Base-by-base conservation (phyloP, 805 yeast genomes). In the Cyberlindnera meyerae region DNA sequence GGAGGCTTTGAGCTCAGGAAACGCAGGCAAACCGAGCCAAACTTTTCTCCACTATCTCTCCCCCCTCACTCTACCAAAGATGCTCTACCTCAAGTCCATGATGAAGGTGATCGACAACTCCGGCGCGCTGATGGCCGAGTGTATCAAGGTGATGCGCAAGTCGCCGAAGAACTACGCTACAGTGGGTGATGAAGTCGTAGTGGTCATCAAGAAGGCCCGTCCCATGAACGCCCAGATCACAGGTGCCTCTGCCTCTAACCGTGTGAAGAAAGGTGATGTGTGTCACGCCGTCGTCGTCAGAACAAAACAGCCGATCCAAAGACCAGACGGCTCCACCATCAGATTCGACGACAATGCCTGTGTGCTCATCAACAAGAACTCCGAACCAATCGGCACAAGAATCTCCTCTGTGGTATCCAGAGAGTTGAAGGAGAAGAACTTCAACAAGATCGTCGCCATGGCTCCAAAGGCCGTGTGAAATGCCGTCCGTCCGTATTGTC, bases 311-410 rank as follows among this genome's bases (percentile, higher is more conserved):
- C 73, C 74, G 5, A 61, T 62, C 31, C 76, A 77, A 37, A 77
- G 98, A 57, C 72, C 80, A 4, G 97, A 93, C 58, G 98, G 98
- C 4, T 73, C 95, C 2, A 77, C 77, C 16, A 73, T 93, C 20
- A 70, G 83, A 49, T 93, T 93, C 58, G 96, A 89, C 58, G 98
- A 93, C 63, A 93, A 90, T 60, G 98, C 98, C 1, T 89, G 97
- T 66, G 97, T 93, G 24, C 71, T 93, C 54, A 76, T 90, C 44
- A 89, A 93, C 66, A 90, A 90, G 63, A 83, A 80, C 54, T 82
- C 85, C 20, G 98, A 93, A 56, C 96, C 97, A 8, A 71, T 93
- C 34, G 98, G 97, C 13, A 83, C 96, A 18, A 83, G 97, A 73
- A 85, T 93, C 24, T 71, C 83, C 22, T 79, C 89, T 27, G 93